Evolutionary conservation across 2,329 filamentous ascomycete genomes (phyloP).

Genomic region (Diaporthe citri): DNA sequence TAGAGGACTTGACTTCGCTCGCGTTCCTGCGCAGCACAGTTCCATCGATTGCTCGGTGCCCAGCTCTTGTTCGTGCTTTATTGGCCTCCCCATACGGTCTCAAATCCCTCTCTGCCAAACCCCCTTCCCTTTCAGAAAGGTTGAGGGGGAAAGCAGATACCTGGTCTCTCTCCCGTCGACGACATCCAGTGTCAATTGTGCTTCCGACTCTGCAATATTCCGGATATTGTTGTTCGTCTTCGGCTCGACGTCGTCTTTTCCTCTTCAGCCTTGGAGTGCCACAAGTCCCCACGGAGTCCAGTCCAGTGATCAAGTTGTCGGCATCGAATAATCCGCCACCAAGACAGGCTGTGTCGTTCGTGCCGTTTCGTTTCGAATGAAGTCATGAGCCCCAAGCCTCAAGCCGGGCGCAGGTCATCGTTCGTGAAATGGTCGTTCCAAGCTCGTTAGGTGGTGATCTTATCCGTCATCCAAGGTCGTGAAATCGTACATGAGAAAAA

Average conservation of each 20-base stretch:
- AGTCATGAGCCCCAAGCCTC: slow-evolving; percentile 41
- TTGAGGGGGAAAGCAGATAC: slow-evolving; percentile 42
- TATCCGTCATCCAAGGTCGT: slow-evolving; percentile 58
- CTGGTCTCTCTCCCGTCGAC: slow-evolving; percentile 49
- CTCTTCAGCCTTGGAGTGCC: slow-evolving; percentile 35
- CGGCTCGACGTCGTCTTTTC: slow-evolving; percentile 51
- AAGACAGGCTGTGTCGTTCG: slow-evolving; percentile 30
- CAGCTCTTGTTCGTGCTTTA: slow-evolving; percentile 46
- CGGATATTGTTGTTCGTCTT: slow-evolving; percentile 52
- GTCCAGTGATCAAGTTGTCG: slow-evolving; percentile 41
- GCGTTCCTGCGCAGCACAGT: slow-evolving; percentile 50
- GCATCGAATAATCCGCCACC: slow-evolving; percentile 42
- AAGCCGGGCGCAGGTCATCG: slow-evolving; percentile 44
- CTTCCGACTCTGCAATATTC: slow-evolving; percentile 49
- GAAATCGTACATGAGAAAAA: slow-evolving; percentile 59
- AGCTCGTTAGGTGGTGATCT: slow-evolving; percentile 45
- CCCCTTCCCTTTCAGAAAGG: not conserved
- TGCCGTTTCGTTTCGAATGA: slow-evolving; percentile 40
- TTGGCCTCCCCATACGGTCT: slow-evolving; percentile 47
- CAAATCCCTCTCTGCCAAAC: slow-evolving; percentile 41
- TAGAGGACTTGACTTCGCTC: slow-evolving; percentile 43
- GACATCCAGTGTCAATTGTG: slow-evolving; percentile 61
- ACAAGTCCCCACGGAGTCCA: slow-evolving; percentile 41
- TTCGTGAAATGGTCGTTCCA: slow-evolving; percentile 52
- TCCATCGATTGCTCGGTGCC: slow-evolving; percentile 41